Evolutionary conservation across 2,329 filamentous ascomycete species (phyloP).

Genomic region (Coniochaeta sp.): DNA sequence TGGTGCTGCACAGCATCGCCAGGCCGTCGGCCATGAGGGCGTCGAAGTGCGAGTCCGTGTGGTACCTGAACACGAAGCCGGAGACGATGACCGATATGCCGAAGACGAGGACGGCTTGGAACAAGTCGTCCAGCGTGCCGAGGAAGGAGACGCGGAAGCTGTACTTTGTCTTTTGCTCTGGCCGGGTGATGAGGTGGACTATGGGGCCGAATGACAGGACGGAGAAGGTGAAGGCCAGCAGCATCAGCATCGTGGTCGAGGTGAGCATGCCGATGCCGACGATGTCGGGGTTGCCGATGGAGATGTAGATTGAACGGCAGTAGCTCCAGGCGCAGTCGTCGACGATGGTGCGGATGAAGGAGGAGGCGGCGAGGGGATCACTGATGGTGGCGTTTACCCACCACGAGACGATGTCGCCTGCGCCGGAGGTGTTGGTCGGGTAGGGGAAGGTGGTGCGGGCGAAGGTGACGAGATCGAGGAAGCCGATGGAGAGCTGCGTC

Average conservation of each 20-base stretch:
- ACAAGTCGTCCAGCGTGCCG: conserved; percentile 8
- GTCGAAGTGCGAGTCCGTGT: conserved; percentile 11
- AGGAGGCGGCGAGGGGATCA: background rate
- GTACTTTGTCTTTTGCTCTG: conserved; percentile 6
- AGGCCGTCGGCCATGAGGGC: conserved; percentile 12
- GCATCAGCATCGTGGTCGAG: conserved; percentile 8
- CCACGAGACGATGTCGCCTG: conserved; percentile 8
- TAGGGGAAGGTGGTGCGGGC: conserved; percentile 8
- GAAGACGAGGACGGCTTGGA: conserved; percentile 9
- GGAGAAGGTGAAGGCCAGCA: conserved; percentile 8
- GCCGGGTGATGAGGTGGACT: conserved; percentile 2
- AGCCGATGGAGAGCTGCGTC: conserved; percentile 5
- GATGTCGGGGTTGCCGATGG: conserved; percentile 11
- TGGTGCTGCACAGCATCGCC: conserved; percentile 8
- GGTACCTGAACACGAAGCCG: conserved; percentile 9
- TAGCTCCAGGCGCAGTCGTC: conserved; percentile 6
- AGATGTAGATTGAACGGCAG: conserved; percentile 7
- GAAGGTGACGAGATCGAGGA: conserved; percentile 5
- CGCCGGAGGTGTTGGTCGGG: conserved; percentile 7
- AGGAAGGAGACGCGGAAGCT: conserved; percentile 8
- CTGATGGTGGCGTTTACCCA: conserved; percentile 6
- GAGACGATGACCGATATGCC: conserved; percentile 9
- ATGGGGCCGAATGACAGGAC: conserved; percentile 7
- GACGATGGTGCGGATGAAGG: conserved; percentile 6
- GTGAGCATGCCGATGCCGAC: conserved; percentile 12